Base-by-base conservation (phyloP, 306 rosid species). In the Fragaria vesca region DNA sequence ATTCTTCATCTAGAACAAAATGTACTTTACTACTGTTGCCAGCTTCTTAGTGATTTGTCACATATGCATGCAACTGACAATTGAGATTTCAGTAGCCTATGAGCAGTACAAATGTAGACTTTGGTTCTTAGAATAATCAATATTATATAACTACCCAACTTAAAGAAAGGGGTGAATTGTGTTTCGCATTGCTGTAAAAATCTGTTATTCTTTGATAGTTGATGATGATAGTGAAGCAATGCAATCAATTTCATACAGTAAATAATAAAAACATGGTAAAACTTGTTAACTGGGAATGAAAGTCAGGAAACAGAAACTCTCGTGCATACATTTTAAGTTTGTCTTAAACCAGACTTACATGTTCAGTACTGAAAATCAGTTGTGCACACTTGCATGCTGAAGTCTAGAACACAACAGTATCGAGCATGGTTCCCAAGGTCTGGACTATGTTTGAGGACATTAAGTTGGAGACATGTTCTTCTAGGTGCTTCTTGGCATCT, bases 401-500 rank as follows among this genome's bases (percentile, higher is more conserved):
- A 61, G 52, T 71, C 86, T 90, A 94, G 54, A 94, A 94, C 78
- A 94, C 97, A 69, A 94, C 98, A 0, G 98, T 88, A 76, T 94
- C 96, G 4, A 94, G 94, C 98, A 94, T 94, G 67, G 92, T 90
- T 69, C 98, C 98, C 86, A 92, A 77, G 48, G 98, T 92, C 81
- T 94, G 98, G 55, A 94, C 88, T 42, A 94, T 92, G 91, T 94
- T 94, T 3, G 96, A 88, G 20, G 98, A 94, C 98, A 94, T 94
- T 87, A 94, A 83, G 82, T 90, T 90, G 84, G 98, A 92, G 78
- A 92, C 86, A 42, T 94, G 98, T 78, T 94, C 98, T 82, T 94
- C 96, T 18, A 94, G 93, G 83, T 94, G 98, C 88, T 94, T 94
- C 87, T 94, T 94, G 3, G 97, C 97, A 80, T 94, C 98, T 81